These are phyloP conservation scores for Hawksworthiomyces lignivorus DNA, from an alignment of 2,329 filamentous ascomycete species.

Conservation along the genomic window DNA sequence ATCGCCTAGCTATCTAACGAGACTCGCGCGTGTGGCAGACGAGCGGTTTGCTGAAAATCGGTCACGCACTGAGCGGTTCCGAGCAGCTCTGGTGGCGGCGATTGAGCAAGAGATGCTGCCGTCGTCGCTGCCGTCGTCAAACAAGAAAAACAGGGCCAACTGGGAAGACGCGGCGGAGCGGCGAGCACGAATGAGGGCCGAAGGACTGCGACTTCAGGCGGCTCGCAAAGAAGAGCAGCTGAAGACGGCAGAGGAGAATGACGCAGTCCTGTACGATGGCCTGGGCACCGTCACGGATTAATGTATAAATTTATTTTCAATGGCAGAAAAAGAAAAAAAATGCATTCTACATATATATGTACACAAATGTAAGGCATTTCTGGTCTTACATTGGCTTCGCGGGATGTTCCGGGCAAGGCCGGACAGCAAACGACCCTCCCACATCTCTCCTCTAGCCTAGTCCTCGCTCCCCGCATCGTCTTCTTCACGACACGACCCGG, in stretches of 20 bases:
- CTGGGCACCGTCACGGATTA: too few species aligned
- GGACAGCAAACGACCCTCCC: not conserved
- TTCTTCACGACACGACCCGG: slow-evolving; percentile 55
- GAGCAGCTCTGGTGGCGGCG: slow-evolving; percentile 36
- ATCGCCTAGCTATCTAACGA: slow-evolving; percentile 56
- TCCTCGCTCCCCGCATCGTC: not conserved
- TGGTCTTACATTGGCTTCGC: not conserved
- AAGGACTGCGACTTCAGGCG: slow-evolving; percentile 38
- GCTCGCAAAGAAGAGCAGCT: slow-evolving; percentile 8
- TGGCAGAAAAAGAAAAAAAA: too few species aligned
- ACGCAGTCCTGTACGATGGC: too few species aligned
- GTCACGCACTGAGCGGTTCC: slow-evolving; percentile 60
- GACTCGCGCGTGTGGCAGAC: slow-evolving; percentile 63
- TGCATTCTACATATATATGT: not conserved
- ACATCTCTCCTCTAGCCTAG: not conserved
- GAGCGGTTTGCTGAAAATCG: slow-evolving; percentile 64
- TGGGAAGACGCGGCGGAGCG: slow-evolving; percentile 50
- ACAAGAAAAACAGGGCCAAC: slow-evolving; percentile 27
- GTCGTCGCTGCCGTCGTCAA: not conserved
- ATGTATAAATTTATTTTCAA: too few species aligned
- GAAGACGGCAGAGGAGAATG: too few species aligned
- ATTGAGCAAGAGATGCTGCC: slow-evolving; percentile 13
- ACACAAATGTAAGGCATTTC: not conserved
- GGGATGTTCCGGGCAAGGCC: too few species aligned
- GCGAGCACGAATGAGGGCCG: slow-evolving; percentile 47